Conservation (phyloP, 805 yeast genomes). For the Yarrowia porcina region DNA sequence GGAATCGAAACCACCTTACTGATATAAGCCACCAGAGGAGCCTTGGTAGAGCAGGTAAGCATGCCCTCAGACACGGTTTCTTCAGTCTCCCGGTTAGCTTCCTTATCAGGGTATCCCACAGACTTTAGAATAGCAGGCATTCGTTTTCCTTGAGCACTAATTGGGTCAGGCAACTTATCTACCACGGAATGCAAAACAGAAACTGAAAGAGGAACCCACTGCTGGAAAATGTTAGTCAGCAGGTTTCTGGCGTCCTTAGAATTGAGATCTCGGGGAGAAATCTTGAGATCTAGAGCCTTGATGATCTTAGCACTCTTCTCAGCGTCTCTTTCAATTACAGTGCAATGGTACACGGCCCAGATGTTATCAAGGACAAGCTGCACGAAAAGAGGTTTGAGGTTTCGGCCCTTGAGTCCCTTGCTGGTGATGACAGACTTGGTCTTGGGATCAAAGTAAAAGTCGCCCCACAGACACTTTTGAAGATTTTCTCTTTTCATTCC, state of each 20-base stretch:
- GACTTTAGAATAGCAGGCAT: slow-evolving; percentile 63
- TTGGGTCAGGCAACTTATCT: slow-evolving; percentile 81
- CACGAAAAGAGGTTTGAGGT: slow-evolving; percentile 78
- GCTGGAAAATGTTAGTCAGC: slow-evolving; percentile 68
- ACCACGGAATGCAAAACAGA: slow-evolving; percentile 81
- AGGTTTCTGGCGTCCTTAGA: slow-evolving; percentile 71
- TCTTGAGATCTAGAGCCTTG: slow-evolving; percentile 60
- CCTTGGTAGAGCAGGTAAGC: slow-evolving; percentile 61
- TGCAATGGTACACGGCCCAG: slow-evolving; percentile 84
- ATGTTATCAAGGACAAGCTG: slow-evolving; percentile 81
- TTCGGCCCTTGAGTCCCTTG: slow-evolving; percentile 46
- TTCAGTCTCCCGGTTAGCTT: background rate
- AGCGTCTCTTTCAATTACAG: slow-evolving; percentile 59
- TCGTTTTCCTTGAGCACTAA: slow-evolving; percentile 67
- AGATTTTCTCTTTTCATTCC: slow-evolving; percentile 79
- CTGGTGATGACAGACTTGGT: slow-evolving; percentile 71
- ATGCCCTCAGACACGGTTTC: slow-evolving; percentile 50
- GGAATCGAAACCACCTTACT: slow-evolving; percentile 89
- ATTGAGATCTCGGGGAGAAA: slow-evolving; percentile 70
- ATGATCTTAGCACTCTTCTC: slow-evolving; percentile 76
- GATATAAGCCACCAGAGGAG: slow-evolving; percentile 72
- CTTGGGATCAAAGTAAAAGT: slow-evolving; percentile 83
- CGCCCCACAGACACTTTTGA: slow-evolving; percentile 94
- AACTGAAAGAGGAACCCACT: slow-evolving; percentile 91
- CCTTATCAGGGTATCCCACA: slow-evolving; percentile 48